Base-by-base conservation (phyloP, 345 rosid genomes). In the Eutrema yunnanense region DNA sequence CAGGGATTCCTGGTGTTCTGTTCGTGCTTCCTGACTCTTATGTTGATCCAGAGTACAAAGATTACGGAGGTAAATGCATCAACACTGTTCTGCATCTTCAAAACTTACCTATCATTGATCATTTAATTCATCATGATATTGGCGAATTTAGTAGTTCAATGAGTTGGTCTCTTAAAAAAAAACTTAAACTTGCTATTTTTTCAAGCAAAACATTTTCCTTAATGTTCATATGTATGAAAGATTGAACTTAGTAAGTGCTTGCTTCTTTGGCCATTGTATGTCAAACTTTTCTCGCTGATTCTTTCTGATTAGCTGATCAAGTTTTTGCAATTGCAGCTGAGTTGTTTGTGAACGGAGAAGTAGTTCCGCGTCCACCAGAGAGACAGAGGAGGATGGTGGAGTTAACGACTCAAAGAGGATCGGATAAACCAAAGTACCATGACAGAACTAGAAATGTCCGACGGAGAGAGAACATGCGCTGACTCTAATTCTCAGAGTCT, bases 21-120 rank as follows among this genome's bases (percentile, higher is more conserved):
- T 95, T 95, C 48, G 90, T 95, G 72, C 87, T 95, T 19, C 96
- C 98, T 0, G 99, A 95, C 68, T 95, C 97, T 11, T 92, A 90
- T 66, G 96, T 95, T 42, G 98, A 92, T 62, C 86, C 86, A 11
- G 98, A 92, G 57, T 47, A 82, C 85, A 86, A 90, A 79, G 96
- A 95, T 67, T 95, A 95, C 73, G 96, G 97, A 1, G 98, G 99
- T 92, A 80, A 81, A 82, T n/a, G 42, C 3, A 55, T 65, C 41
- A 36, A 14, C 58, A 55, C 10, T 46, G 13, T 43, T 33, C 9
- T 56, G n/a, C 43, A 53, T 29, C 46, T 22, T 44, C 9, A 10
- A 34, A 43, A 33, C 37, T 33, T 69, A 41, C 29, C 22, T 29
- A 40, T 30, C 8, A 14, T 67, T 40, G 37, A 41, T 67, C 62